phyloP scores from a whole-genome alignment of 2,329 filamentous ascomycete genomes.

The Phialemoniopsis sp. region DNA sequence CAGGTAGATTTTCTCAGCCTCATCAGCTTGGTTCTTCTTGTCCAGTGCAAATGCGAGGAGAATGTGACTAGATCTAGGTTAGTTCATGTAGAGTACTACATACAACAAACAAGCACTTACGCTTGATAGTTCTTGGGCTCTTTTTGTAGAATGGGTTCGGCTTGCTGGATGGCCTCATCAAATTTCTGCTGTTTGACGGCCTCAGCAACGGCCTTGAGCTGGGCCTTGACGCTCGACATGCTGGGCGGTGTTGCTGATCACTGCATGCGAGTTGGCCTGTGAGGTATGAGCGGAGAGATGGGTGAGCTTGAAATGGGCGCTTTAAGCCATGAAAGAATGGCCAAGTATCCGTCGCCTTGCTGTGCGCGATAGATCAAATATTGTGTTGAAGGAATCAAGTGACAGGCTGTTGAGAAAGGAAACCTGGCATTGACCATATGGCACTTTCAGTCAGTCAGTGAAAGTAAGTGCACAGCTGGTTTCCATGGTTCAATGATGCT shows the following conservation, averaged over 20 bases:
- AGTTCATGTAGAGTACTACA: slow-evolving; percentile 1
- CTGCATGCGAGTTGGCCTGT: too few relatives aligned
- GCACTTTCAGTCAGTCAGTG: not conserved
- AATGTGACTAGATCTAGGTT: slow-evolving; percentile 55
- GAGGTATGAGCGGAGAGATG: not conserved
- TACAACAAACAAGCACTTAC: slow-evolving; percentile 35
- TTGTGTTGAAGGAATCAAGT: too few relatives aligned
- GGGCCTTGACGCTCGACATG: slow-evolving; percentile 62
- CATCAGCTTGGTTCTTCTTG: slow-evolving; percentile 65
- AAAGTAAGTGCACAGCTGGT: too few relatives aligned
- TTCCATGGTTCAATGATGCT: too few relatives aligned
- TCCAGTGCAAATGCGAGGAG: slow-evolving; percentile 84
- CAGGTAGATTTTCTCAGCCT: slow-evolving; percentile 73
- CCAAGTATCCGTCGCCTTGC: too few relatives aligned
- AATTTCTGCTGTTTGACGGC: slow-evolving; percentile 76
- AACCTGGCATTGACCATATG: not conserved
- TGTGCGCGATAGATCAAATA: too few relatives aligned
- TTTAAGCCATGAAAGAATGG: too few relatives aligned
- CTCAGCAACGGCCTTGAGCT: slow-evolving; percentile 76
- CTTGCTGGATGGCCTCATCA: slow-evolving; percentile 68
- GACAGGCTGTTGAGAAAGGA: too few relatives aligned
- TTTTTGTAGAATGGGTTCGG: slow-evolving; percentile 63
- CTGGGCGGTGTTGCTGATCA: slow-evolving; percentile 12
- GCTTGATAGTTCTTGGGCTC: slow-evolving; percentile 81
- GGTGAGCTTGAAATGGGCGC: too few relatives aligned